phyloP scores from a whole-genome alignment of 331 rosid genomes.

The Phaseolus coccineus region DNA sequence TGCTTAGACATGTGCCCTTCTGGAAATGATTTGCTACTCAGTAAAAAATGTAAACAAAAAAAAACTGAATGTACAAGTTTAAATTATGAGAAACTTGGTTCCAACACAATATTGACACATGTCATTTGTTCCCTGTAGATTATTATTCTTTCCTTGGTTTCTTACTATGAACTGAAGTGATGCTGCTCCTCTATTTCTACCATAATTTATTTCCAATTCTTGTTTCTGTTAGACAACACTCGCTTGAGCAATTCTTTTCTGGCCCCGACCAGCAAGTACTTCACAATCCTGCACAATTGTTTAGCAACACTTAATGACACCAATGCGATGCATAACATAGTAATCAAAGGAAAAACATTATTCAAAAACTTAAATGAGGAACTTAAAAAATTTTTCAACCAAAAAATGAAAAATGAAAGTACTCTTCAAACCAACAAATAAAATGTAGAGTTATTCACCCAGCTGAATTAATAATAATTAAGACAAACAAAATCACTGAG shows the following conservation, averaged over 20 bases:
- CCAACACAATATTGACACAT: slow-evolving; percentile 17
- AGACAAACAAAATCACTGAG: not conserved
- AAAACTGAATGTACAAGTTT: slow-evolving; percentile 1
- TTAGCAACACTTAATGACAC: slow-evolving; percentile 8
- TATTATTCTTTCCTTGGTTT: slow-evolving; percentile 25
- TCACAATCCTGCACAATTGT: slow-evolving; percentile 70
- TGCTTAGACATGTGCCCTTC: not conserved
- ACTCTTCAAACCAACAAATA: too few species aligned
- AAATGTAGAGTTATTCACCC: not conserved
- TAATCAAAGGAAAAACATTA: slow-evolving; percentile 4
- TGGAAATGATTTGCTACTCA: not conserved
- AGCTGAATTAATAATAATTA: not conserved
- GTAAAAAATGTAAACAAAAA: not conserved
- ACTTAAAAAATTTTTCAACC: too few species aligned
- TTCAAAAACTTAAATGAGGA: too few species aligned
- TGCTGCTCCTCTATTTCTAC: slow-evolving; percentile 41
- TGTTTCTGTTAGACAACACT: slow-evolving; percentile 51
- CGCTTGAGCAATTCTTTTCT: slow-evolving; percentile 63
- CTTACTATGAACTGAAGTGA: slow-evolving; percentile 27
- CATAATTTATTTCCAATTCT: slow-evolving; percentile 14
- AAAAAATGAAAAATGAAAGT: too few species aligned
- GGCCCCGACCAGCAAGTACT: slow-evolving; percentile 62
- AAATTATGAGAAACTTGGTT: not conserved
- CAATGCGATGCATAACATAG: slow-evolving; percentile 21
- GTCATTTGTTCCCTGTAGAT: not conserved